Evolutionary conservation across 192 early-diverging fungal species (phyloP).

Genomic region (Lunasporangiospora selenospora): DNA sequence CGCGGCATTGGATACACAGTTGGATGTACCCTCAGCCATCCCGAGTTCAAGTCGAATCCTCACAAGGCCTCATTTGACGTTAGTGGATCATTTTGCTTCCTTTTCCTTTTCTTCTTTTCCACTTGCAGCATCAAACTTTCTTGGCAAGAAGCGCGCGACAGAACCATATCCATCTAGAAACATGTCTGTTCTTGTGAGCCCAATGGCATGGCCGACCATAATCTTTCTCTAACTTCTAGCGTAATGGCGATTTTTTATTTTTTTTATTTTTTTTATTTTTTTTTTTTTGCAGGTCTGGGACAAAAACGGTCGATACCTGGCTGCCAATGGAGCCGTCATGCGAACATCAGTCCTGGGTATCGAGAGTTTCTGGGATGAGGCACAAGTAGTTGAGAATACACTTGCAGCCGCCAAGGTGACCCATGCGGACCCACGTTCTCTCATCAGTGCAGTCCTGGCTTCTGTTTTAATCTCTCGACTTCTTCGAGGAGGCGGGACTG

Average conservation of each 20-base stretch:
- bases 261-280: neutral
- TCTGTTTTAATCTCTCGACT: conserved; percentile 48
- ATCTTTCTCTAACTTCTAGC: no score
- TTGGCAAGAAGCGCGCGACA: no score
- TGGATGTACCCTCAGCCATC: conserved; percentile 50
- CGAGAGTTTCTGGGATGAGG: conserved; percentile 51
- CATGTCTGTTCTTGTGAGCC: no score
- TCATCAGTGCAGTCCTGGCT: conserved; percentile 37
- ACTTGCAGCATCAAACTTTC: no score
- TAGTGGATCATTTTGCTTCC: neutral
- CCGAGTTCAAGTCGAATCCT: conserved; percentile 57
- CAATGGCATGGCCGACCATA: no score
- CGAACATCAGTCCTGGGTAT: conserved; percentile 46
- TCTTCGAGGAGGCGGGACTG: conserved; percentile 39
- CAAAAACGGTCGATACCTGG: conserved; percentile 31
- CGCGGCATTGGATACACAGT: conserved; percentile 63
- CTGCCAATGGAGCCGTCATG: conserved; percentile 53
- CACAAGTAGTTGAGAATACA: conserved; percentile 44
- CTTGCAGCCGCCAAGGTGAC: conserved; percentile 51
- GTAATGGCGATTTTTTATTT: no score
- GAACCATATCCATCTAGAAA: no score
- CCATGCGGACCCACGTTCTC: conserved; percentile 51
- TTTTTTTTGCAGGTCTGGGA: conserved; percentile 37
- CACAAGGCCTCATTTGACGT: conserved; percentile 49
- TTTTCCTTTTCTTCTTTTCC: neutral